These are phyloP conservation scores for Melampsora larici-populina DNA, from an alignment of 1,284 basidiomycete genomes.

Conservation along the genomic window DNA sequence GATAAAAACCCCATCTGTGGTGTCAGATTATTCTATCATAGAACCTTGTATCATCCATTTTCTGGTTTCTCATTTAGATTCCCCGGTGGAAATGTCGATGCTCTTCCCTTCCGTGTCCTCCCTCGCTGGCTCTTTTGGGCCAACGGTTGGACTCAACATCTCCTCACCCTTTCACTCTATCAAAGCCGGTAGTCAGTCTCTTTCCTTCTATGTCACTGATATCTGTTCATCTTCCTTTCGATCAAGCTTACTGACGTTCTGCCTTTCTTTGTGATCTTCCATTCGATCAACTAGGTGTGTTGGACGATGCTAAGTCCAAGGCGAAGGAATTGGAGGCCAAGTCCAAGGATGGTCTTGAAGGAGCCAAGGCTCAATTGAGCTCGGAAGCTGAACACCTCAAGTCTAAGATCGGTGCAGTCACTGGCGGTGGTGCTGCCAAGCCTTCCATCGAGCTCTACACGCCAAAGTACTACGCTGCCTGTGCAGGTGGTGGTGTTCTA, in stretches of 20 bases:
- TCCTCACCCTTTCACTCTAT: conserved; percentile 41
- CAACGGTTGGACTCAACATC: conserved; percentile 36
- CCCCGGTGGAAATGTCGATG: conserved; percentile 25
- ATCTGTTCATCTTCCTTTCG: not conserved
- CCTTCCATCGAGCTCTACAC: conserved; percentile 51
- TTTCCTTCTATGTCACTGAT: conserved; percentile 14
- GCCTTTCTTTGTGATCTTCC: conserved; percentile 5
- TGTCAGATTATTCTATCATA: too few species aligned
- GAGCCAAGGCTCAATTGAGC: conserved; percentile 47
- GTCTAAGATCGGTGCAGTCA: conserved; percentile 44
- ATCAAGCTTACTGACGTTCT: not conserved
- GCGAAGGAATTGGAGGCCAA: conserved; percentile 46
- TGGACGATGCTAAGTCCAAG: conserved; percentile 47
- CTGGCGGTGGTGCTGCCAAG: conserved; percentile 44
- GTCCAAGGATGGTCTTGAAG: conserved; percentile 47
- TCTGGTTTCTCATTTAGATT: not conserved
- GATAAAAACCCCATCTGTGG: too few species aligned
- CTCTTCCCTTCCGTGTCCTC: conserved; percentile 40
- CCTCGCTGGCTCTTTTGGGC: conserved; percentile 45
- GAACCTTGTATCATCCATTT: not conserved
- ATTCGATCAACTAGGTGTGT: conserved; percentile 38
- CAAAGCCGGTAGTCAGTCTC: conserved; percentile 33
- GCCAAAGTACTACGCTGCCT: conserved; percentile 51
- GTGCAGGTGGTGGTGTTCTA: conserved; percentile 51
- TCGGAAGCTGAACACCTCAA: conserved; percentile 44